Conservation (phyloP, 352 stramenopile species). For the Bremia lactucae region DNA sequence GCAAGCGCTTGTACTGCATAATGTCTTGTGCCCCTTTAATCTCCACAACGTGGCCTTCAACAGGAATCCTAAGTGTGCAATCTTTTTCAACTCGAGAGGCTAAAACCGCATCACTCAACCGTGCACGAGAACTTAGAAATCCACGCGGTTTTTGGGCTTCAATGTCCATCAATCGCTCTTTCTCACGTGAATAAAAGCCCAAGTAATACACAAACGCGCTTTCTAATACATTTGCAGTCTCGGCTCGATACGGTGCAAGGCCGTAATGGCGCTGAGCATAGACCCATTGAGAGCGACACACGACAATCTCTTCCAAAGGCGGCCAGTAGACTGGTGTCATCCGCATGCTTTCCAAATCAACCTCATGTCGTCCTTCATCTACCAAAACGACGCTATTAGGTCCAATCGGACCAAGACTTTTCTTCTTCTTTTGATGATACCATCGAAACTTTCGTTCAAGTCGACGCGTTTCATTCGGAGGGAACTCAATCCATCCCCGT, state of each 20-base stretch:
- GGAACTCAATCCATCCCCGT: constrained; percentile 65
- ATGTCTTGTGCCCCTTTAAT: constrained; percentile 71
- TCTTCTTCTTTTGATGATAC: constrained; percentile 45
- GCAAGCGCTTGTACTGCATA: constrained; percentile 70
- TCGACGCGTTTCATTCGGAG: constrained; percentile 54
- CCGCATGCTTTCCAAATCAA: constrained; percentile 62
- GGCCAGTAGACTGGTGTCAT: constrained; percentile 81
- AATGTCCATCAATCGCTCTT: constrained; percentile 36
- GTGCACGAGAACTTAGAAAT: constrained; percentile 32
- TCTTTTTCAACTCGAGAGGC: constrained; percentile 28
- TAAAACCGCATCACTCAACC: constrained; percentile 19
- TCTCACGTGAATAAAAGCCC: constrained; percentile 52
- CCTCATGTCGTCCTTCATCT: constrained; percentile 73
- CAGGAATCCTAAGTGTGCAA: constrained; percentile 54
- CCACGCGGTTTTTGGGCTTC: constrained; percentile 36
- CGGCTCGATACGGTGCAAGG: constrained; percentile 59
- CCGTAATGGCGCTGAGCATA: constrained; percentile 78
- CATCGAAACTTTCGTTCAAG: constrained; percentile 57
- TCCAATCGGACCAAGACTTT: constrained; percentile 18
- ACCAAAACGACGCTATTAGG: constrained; percentile 58
- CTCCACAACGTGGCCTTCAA: constrained; percentile 74
- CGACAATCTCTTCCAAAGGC: constrained; percentile 48
- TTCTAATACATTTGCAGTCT: constrained; percentile 38
- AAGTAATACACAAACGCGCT: constrained; percentile 70
- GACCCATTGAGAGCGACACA: constrained; percentile 67